Conservation (phyloP, 2,329 filamentous ascomycete genomes). For the Colletotrichum tabaci region DNA sequence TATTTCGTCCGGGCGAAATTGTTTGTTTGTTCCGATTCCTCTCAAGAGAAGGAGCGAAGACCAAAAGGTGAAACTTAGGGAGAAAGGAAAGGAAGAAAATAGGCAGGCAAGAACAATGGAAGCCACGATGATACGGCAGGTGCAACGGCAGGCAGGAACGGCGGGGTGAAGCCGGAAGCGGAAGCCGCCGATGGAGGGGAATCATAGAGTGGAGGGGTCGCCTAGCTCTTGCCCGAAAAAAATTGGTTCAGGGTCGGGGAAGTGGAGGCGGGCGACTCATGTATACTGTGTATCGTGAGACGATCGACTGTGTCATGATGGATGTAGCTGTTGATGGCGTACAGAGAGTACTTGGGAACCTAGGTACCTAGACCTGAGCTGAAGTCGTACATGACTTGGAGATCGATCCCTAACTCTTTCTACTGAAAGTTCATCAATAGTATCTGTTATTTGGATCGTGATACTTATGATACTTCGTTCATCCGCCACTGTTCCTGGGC, state of each 20-base stretch:
- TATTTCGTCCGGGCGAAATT: no score
- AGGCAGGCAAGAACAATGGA: background rate
- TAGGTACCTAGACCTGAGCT: no score
- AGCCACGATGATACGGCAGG: background rate
- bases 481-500: background rate
- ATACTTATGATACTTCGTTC: no score
- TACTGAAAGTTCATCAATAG: no score
- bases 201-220: constrained; percentile 11
- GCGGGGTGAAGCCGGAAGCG: constrained; percentile 31
- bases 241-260: constrained; percentile 20
- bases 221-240: constrained; percentile 25
- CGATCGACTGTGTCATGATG: no score
- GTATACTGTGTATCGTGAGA: no score
- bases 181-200: constrained; percentile 26
- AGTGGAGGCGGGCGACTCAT: constrained; percentile 6
- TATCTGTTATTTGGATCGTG: no score
- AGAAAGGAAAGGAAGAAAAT: background rate
- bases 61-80: constrained; percentile 21
- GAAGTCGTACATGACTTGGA: no score
- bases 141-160: constrained; percentile 20
- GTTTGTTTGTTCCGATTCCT: no score
- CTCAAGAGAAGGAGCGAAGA: background rate
- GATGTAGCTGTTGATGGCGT: no score
- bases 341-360: no score
- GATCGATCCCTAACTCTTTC: no score